These are phyloP conservation scores for Nelumbo lutea DNA, from an alignment of 164 flowering plant species.

Conservation along the genomic window DNA sequence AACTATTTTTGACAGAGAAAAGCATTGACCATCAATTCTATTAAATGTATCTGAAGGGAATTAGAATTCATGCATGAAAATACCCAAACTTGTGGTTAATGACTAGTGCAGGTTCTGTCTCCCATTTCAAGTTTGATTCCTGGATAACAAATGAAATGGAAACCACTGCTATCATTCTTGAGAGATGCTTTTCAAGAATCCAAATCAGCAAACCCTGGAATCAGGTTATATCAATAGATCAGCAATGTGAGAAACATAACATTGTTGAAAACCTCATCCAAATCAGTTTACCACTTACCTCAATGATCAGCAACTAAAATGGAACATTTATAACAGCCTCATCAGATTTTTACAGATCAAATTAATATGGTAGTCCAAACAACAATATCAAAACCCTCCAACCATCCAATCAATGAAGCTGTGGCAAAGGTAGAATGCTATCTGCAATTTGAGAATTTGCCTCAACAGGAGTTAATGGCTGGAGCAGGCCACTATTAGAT, in stretches of 20 bases:
- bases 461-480: conserved; percentile 32
- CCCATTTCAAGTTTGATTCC: neutral
- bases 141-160: neutral
- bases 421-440: conserved; percentile 16
- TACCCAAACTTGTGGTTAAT: neutral
- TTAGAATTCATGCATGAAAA: neutral
- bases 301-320: neutral
- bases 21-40: neutral
- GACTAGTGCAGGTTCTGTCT: neutral
- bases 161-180: neutral
- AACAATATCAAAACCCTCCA: neutral
- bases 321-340: neutral
- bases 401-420: conserved; percentile 8
- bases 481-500: conserved; percentile 44
- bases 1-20: neutral
- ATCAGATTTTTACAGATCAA: neutral
- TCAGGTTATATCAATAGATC: too few species aligned
- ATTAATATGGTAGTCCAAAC: neutral
- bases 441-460: conserved; percentile 23
- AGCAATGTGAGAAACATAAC: too few species aligned
- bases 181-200: neutral
- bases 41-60: neutral
- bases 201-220: neutral
- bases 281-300: neutral
- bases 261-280: too few species aligned